Percentiles rank a stretch among this genome's conserved stretches.
Conservation (phyloP, 805 yeast genomes). For the Candida piceae region DNA sequence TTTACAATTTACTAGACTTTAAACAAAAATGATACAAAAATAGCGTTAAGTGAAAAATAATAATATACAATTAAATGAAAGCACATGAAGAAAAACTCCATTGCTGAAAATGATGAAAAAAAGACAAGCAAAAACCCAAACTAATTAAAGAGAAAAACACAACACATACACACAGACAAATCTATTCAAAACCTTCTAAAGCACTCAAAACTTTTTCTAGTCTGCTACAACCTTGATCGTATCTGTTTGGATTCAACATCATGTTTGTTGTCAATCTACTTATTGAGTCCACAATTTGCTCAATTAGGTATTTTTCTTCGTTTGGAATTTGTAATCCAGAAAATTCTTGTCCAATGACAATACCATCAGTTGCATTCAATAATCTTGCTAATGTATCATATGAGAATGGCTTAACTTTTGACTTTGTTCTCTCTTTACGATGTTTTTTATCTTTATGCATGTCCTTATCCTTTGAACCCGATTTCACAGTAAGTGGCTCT, state of each 20-base stretch:
- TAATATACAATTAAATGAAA: too few species aligned
- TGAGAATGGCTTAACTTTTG: slow-evolving; percentile 30
- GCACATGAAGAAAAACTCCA: too few species aligned
- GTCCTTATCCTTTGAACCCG: slow-evolving; percentile 1
- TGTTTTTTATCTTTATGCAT: slow-evolving; percentile 3
- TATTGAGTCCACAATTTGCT: slow-evolving; percentile 79
- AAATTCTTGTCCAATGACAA: slow-evolving; percentile 66
- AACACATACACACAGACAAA: slow-evolving; percentile 12
- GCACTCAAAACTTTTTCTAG: slow-evolving; percentile 79
- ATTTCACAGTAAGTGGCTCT: slow-evolving; percentile 1
- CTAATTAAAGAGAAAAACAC: too few species aligned
- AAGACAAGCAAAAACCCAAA: too few species aligned
- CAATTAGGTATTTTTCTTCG: slow-evolving; percentile 74
- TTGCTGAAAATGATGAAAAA: too few species aligned
- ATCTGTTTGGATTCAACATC: slow-evolving; percentile 77
- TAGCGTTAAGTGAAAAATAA: too few species aligned
- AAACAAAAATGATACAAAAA: too few species aligned
- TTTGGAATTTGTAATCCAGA: slow-evolving; percentile 65
- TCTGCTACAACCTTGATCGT: slow-evolving; percentile 74
- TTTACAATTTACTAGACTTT: too few species aligned
- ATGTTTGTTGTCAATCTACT: slow-evolving; percentile 86
- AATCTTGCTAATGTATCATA: slow-evolving; percentile 44
- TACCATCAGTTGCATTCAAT: slow-evolving; percentile 54
- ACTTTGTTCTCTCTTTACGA: slow-evolving; percentile 14
- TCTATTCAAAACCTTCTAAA: slow-evolving; percentile 65